These are phyloP conservation scores for Nepenthes mirabilis DNA, from an alignment of 148 eudicot genomes.

Conservation along the genomic window DNA sequence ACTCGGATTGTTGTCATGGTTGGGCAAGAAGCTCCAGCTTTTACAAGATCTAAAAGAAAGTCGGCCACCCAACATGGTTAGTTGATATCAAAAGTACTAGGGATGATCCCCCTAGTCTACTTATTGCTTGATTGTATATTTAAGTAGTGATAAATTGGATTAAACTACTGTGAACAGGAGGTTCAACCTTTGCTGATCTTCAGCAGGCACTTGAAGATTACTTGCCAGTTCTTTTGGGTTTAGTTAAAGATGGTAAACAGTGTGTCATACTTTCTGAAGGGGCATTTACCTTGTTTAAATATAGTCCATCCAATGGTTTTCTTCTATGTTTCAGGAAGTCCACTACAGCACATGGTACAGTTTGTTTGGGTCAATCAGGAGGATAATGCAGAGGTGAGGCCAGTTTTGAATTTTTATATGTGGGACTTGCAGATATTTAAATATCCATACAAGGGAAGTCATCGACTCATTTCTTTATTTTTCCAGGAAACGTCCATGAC, in stretches of 20 bases:
- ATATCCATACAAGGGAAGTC: not conserved
- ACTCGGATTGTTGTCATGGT: constrained; percentile 93
- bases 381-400: constrained; percentile 71
- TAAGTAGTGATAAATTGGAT: constrained; percentile 5
- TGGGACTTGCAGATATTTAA: not conserved
- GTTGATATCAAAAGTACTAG: constrained; percentile 8
- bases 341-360: constrained; percentile 74
- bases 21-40: constrained; percentile 86
- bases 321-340: constrained; percentile 51
- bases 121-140: not conserved
- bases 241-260: constrained; percentile 86
- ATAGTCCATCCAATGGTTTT: not conserved
- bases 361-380: constrained; percentile 94
- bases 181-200: constrained; percentile 86
- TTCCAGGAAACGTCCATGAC: constrained; percentile 74
- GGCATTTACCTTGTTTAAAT: not conserved
- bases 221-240: constrained; percentile 79
- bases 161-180: constrained; percentile 41
- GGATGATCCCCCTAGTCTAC: not conserved
- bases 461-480: not conserved
- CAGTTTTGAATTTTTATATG: not conserved
- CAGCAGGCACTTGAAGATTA: constrained; percentile 92
- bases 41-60: constrained; percentile 74
- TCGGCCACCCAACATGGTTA: constrained; percentile 86
- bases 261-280: not conserved